Percentiles rank a stretch among this genome's conserved stretches.
phyloP scores from a whole-genome alignment of 192 early-diverging fungal genomes.

The Coemansia aciculifera region DNA sequence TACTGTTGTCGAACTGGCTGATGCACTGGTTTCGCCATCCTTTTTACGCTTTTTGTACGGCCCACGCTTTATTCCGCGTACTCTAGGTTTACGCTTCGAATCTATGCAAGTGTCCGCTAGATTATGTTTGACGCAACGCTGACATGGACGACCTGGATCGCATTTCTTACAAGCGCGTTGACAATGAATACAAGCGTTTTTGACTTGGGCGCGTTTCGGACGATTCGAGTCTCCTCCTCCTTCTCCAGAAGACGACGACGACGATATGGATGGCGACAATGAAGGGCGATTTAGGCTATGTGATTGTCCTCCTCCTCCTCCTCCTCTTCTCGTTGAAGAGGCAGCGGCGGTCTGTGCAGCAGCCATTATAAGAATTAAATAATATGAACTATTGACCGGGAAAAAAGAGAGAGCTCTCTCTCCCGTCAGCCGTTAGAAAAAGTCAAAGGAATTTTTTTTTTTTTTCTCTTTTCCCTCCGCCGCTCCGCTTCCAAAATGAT shows the following conservation, averaged over 20 bases:
- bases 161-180: constrained; percentile 92
- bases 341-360: background rate
- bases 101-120: constrained; percentile 70
- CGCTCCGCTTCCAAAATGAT: too few relatives aligned
- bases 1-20: background rate
- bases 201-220: constrained; percentile 77
- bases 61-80: constrained; percentile 82
- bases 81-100: constrained; percentile 78
- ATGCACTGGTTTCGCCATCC: background rate
- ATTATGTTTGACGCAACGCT: constrained; percentile 74
- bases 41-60: constrained; percentile 69
- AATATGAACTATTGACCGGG: background rate
- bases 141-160: constrained; percentile 81
- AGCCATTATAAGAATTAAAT: background rate
- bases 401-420: background rate
- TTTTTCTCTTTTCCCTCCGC: background rate
- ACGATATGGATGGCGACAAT: constrained; percentile 7
- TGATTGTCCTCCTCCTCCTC: background rate
- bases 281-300: background rate
- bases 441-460: background rate
- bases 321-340: background rate
- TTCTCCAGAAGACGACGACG: background rate
- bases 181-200: constrained; percentile 89
- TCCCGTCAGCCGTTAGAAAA: background rate
- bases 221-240: constrained; percentile 1